Evolutionary conservation across 2,329 filamentous ascomycete genomes (phyloP), one percentile per base, ranked within the genome.

Genomic region (Aspergillus fructus): DNA sequence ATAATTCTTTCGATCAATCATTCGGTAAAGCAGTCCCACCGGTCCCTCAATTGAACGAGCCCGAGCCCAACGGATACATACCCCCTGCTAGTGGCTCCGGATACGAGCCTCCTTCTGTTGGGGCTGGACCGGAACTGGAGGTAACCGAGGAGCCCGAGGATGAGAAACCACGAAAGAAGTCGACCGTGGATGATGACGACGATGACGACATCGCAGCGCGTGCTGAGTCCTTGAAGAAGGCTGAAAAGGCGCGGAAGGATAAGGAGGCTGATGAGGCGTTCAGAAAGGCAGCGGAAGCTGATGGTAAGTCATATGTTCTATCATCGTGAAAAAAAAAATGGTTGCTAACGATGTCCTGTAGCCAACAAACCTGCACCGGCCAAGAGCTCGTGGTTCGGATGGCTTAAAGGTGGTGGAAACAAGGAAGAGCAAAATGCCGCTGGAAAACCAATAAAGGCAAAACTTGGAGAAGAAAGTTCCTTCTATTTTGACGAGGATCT

Each of bases 401-500:
- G 93, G 92, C 96, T 96, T 60, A 85, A 86, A 63, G 89, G 68
- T 33, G 89, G 68, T 33, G 64, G 89, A 66, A 83, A 83, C 63
- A 82, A 83, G 57, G 74, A 76, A 61, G 84, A 86, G 13, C 34
- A 37, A 37, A 64, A 62, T 39, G 73, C 81, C n/a, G 73, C 81
- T 49, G 65, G 68, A 23, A 76, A 74, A 27, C 85, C 93, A n/a
- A 90, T 97, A 72, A 87, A 85, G 66, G 94, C 96, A 61, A 99
- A 99, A 69, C 84, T 99, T 8, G 96, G 93, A 60, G 96, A 99
- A 74, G 86, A 94, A 69, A 96, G 86, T 73, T 91, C 87, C 46
- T 97, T 99, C 74, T 89, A 93, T 64, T 99, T 94, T 68, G 94
- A 99, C 70, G 89, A 92, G 2, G 90, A 97, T n/a, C 83, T 96